Base-by-base conservation (phyloP, 192 early-diverging fungal species). In the Entomortierella parvispora region DNA sequence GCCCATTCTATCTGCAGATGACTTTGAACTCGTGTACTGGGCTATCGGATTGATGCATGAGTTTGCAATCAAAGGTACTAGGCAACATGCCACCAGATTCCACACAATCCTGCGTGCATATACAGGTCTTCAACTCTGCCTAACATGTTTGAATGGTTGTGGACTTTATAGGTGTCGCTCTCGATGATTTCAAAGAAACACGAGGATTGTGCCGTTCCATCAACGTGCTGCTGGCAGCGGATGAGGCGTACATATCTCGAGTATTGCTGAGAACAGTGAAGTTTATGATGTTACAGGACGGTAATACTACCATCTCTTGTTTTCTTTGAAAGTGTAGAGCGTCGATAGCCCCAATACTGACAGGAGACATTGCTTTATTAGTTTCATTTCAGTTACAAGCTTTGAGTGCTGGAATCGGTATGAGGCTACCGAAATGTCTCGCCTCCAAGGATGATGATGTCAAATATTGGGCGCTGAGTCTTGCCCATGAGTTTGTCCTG, bases 11-110 rank as follows among this genome's bases (percentile, higher is more conserved):
- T 28, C 12, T 42, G 29, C 63, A 89, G 92, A 93, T 34, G 93
- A 94, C 80, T 79, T 83, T 45, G 93, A 94, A 54, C 82, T 94
- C 2, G 89, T 90, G 7, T 91, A 88, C 52, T 94, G 93, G 93
- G 84, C 93, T 11, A 76, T 92, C 1, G 90, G 90, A 45, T 68
- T 94, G 2, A 87, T 94, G 77, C 92, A 94, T 69, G 93, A 94
- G 69, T 93, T 86, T 83, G 87, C 86, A 2, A 68, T 87, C 42
- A 88, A 87, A 80, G 87, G 86, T 86, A 71, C 22, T 32, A 40
- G n/a, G n/a, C n/a, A n/a, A n/a, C n/a, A n/a, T n/a, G n/a, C n/a
- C n/a, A n/a, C n/a, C n/a, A n/a, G n/a, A n/a, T n/a, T n/a, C n/a
- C n/a, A n/a, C n/a, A n/a, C n/a, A n/a, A n/a, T n/a, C n/a, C n/a